Evolutionary conservation across 2,329 filamentous ascomycete genomes (phyloP).

Genomic region (Karstenula rhodostoma): DNA sequence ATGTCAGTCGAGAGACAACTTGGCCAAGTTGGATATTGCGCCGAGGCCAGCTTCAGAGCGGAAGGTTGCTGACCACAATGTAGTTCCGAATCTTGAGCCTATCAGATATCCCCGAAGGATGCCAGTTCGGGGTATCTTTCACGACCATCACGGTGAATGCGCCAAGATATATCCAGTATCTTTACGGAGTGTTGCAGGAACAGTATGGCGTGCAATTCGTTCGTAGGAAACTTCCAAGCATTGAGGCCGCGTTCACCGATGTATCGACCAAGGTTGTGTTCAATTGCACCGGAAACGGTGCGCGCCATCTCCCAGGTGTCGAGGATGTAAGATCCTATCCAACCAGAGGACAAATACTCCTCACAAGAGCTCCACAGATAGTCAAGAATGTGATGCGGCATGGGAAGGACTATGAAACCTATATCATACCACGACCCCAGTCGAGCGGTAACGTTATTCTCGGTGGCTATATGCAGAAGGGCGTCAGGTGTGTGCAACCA

Average conservation of each 20-base stretch:
- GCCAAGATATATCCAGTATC: constrained; percentile 26
- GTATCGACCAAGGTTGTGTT: constrained; percentile 26
- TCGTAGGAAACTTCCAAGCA: constrained; percentile 20
- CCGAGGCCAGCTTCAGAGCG: no score
- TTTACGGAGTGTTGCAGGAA: constrained; percentile 18
- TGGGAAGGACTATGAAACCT: constrained; percentile 31
- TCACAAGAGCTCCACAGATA: constrained; percentile 26
- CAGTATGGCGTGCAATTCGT: constrained; percentile 22
- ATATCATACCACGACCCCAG: constrained; percentile 29
- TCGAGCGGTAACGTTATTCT: constrained; percentile 31
- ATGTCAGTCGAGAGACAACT: constrained; percentile 22
- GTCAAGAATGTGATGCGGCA: constrained; percentile 28
- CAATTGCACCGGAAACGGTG: constrained; percentile 29
- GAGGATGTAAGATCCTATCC: constrained; percentile 25
- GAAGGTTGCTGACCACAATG: no score
- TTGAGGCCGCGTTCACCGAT: constrained; percentile 21
- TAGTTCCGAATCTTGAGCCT: constrained; percentile 18
- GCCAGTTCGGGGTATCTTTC: constrained; percentile 26
- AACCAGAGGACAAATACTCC: constrained; percentile 27
- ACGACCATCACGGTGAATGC: constrained; percentile 30
- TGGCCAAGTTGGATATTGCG: no score
- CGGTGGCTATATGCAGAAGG: constrained; percentile 31
- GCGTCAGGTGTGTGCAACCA: constrained; percentile 17
- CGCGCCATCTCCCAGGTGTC: constrained; percentile 22
- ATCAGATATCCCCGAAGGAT: constrained; percentile 23